Evolutionary conservation across 2,329 filamentous ascomycete genomes (phyloP).

Genomic region (Hymenoscyphus scutula): DNA sequence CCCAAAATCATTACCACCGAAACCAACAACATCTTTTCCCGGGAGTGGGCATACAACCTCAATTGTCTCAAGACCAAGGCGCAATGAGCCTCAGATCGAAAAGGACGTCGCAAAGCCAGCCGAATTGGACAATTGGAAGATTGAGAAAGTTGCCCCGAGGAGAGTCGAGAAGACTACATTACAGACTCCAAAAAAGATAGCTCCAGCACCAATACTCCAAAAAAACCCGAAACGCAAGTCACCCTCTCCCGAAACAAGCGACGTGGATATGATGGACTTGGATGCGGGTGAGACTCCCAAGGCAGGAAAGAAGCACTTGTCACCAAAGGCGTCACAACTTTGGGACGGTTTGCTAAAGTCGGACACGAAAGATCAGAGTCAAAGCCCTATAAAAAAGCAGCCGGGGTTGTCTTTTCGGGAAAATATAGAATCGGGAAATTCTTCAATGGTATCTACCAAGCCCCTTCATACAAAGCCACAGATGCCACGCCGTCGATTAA

Average conservation of each 20-base stretch:
- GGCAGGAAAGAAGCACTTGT: slow-evolving; percentile 18
- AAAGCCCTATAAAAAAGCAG: slow-evolving; percentile 9
- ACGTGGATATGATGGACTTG: slow-evolving; percentile 29
- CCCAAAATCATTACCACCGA: slow-evolving; percentile 10
- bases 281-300: slow-evolving; percentile 9
- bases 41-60: slow-evolving; percentile 17
- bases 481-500: slow-evolving; percentile 32
- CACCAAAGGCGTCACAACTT: slow-evolving; percentile 31
- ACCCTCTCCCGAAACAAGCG: slow-evolving; percentile 21
- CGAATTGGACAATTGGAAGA: background rate
- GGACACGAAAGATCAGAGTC: slow-evolving; percentile 12
- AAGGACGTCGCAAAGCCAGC: background rate
- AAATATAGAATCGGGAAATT: background rate
- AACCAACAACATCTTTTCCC: slow-evolving; percentile 16
- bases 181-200: slow-evolving; percentile 13
- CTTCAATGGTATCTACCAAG: background rate
- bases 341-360: slow-evolving; percentile 31
- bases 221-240: slow-evolving; percentile 6
- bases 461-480: slow-evolving; percentile 3
- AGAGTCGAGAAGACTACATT: background rate
- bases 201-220: slow-evolving; percentile 10
- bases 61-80: slow-evolving; percentile 25
- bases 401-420: background rate
- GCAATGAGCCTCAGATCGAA: slow-evolving; percentile 12
- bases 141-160: background rate